phyloP scores from a whole-genome alignment of 257 asterid species.

The Hygrophila difformis region DNA sequence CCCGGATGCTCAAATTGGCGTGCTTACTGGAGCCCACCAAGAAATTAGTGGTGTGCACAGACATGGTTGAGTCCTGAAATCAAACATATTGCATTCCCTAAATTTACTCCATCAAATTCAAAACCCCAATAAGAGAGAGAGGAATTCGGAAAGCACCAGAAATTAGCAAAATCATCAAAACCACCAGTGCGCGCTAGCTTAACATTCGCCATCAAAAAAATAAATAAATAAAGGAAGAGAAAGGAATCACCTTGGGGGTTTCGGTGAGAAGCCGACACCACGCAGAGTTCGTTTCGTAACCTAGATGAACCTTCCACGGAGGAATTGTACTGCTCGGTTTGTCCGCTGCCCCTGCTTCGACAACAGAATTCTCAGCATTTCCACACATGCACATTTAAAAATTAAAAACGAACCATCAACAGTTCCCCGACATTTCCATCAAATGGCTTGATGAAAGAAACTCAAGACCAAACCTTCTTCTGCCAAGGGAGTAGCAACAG shows the following conservation, averaged over 20 bases:
- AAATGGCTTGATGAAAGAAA: no score
- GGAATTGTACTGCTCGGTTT: constrained; percentile 46
- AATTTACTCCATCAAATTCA: constrained; percentile 1
- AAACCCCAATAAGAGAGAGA: not conserved
- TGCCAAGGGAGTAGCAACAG: constrained; percentile 27
- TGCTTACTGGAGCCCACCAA: constrained; percentile 58
- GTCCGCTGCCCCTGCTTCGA: constrained; percentile 31
- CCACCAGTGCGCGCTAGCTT: not conserved
- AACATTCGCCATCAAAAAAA: not conserved
- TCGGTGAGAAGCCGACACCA: constrained; percentile 75
- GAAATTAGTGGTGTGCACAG: constrained; percentile 44
- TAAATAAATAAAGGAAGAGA: not conserved
- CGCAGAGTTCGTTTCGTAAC: constrained; percentile 43
- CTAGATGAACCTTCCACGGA: constrained; percentile 49
- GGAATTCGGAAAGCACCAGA: not conserved
- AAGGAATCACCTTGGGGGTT: constrained; percentile 46
- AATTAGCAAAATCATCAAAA: not conserved
- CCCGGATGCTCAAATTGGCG: constrained; percentile 58
- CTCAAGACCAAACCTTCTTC: no score
- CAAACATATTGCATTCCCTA: constrained; percentile 4
- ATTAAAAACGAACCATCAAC: not conserved
- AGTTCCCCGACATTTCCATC: constrained; percentile 4
- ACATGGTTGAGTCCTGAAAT: constrained; percentile 57
- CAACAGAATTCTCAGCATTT: constrained; percentile 25
- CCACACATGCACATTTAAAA: constrained; percentile 24